Base-by-base conservation (phyloP, 2,329 filamentous ascomycete genomes). In the Macrophomina tecta region DNA sequence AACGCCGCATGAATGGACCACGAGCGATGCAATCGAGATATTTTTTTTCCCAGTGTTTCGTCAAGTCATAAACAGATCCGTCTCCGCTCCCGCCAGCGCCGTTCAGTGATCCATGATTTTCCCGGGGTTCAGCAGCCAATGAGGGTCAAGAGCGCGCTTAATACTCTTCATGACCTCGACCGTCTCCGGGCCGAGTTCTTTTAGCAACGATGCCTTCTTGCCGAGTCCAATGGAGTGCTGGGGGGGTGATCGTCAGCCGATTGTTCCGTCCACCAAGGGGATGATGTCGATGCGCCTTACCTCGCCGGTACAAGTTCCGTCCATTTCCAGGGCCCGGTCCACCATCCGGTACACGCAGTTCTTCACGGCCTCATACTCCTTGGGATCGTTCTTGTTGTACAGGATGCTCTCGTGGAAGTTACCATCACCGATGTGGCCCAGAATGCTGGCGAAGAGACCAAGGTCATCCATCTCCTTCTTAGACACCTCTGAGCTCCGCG, bases 401-500 rank as follows among this genome's bases (percentile, higher is more conserved):
- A 97, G 90, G 79, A 97, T 95, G 75, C 90, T 92, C 76, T 94
- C 90, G 77, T 97, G 94, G 81, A 97, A 97, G 78, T 97, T 97
- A 45, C 94, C 94, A 75, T 97, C 94, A 12, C 94, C 94, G 66
- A 97, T 90, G 74, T 97, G 94, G 3, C 94, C 94, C 4, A 97
- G 82, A 34, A 97, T 91, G 73, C 91, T 93, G 1, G 93, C 92
- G 76, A 97, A 97, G 1, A 97, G 81, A 0, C 92, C 93, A 11
- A 97, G 83, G 12, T 92, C 89, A 73, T 94, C 91, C 85, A 97
- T 90, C 74, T 97, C 92, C 75, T 92, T 91, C 82, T 97, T 97
- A 69, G 91, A 94, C 51, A 93, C 84, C 76, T 97, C 93, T 82
- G 86, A 7, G 28, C 1, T n/a, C 5, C 23, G 16, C 42, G 38